Percentiles rank a stretch among this genome's conserved stretches.
phyloP scores from a whole-genome alignment of 2,329 filamentous ascomycete genomes.

The Cryoendolithus antarcticus region DNA sequence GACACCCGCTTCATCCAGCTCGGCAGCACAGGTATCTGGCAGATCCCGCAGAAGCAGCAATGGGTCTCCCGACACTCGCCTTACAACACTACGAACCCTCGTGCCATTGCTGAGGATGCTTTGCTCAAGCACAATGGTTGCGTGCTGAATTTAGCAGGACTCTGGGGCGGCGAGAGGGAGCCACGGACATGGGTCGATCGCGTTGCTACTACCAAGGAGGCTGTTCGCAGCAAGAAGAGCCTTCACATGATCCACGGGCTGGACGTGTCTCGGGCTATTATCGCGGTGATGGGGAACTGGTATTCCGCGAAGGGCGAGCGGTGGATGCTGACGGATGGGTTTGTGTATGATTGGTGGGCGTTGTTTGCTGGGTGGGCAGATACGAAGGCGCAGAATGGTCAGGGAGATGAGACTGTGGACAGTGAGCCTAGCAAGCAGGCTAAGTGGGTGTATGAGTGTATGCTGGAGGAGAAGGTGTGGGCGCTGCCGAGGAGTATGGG shows the following conservation, averaged over 20 bases:
- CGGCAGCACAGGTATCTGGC: constrained; percentile 49
- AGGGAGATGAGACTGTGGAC: constrained; percentile 12
- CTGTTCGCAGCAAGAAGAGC: constrained; percentile 42
- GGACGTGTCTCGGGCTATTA: constrained; percentile 47
- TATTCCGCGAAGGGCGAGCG: constrained; percentile 30
- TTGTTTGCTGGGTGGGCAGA: constrained; percentile 41
- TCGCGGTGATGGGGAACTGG: constrained; percentile 39
- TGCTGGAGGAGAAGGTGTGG: constrained; percentile 45
- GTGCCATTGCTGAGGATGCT: constrained; percentile 53
- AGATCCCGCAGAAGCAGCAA: constrained; percentile 28
- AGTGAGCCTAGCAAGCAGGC: constrained; percentile 31
- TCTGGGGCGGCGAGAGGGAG: constrained; percentile 46
- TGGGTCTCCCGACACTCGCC: constrained; percentile 40
- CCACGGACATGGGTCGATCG: constrained; percentile 46
- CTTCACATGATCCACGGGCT: constrained; percentile 53
- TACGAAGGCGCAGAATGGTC: constrained; percentile 12
- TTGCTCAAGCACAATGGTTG: constrained; percentile 39
- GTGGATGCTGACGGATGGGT: constrained; percentile 51
- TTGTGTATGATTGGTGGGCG: constrained; percentile 60
- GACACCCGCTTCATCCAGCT: constrained; percentile 44
- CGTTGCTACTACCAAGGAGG: constrained; percentile 46
- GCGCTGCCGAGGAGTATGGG: constrained; percentile 46
- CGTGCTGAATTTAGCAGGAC: constrained; percentile 49
- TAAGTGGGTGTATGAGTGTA: constrained; percentile 50
- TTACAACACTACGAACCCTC: constrained; percentile 37